A percentile compares a stretch with the other conserved stretches of the same genome.
These are phyloP conservation scores for Gossypium lobatum DNA, from an alignment of 441 rosid species.

Conservation along the genomic window DNA sequence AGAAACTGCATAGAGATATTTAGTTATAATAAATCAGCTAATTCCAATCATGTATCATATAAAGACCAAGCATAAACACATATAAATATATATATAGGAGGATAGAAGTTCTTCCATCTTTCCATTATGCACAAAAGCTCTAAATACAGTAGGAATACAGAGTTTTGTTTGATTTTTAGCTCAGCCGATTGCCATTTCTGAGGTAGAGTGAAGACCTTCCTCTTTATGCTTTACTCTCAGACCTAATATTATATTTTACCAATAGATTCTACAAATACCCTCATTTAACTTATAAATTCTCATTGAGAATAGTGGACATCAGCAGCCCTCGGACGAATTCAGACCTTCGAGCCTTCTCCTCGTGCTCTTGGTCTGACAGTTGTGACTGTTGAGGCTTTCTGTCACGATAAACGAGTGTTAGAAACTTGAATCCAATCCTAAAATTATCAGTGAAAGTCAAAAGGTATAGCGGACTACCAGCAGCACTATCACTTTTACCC, in stretches of 20 bases:
- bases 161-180: constrained; percentile 14
- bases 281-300: constrained; percentile 27
- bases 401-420: constrained; percentile 12
- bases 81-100: neutral
- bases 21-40: neutral
- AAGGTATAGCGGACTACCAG: neutral
- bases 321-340: constrained; percentile 56
- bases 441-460: neutral
- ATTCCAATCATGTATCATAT: neutral
- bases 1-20: neutral
- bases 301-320: constrained; percentile 54
- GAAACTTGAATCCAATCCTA: neutral
- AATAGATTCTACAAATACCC: neutral
- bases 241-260: constrained; percentile 10
- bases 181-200: neutral
- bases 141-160: constrained; percentile 14
- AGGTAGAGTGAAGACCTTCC: neutral
- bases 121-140: constrained; percentile 22
- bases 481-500: neutral
- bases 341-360: constrained; percentile 47
- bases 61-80: neutral
- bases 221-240: constrained; percentile 13
- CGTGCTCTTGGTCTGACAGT: constrained; percentile 47
- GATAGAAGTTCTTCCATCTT: constrained; percentile 21
- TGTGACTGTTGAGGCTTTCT: constrained; percentile 32